These are phyloP conservation scores for Candida boidinii DNA, from an alignment of 805 yeast genomes.

Conservation along the genomic window DNA sequence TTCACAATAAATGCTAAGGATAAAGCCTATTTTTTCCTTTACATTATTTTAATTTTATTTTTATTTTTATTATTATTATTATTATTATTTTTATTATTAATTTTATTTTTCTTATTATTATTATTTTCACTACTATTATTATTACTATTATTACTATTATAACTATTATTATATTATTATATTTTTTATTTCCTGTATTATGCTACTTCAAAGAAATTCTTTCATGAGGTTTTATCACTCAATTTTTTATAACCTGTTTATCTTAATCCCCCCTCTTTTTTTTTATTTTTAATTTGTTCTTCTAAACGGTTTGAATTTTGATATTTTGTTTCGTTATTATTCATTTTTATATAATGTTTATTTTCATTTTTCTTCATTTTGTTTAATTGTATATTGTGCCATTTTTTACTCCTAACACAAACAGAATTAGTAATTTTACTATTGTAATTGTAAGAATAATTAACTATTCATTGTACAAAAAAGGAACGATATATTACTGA, in stretches of 20 bases:
- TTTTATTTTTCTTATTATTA: slow-evolving; percentile 1
- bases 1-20: no score
- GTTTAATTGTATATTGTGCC: no score
- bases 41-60: neutral
- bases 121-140: neutral
- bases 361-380: no score
- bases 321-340: neutral
- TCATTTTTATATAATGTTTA: no score
- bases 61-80: neutral
- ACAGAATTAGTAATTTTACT: no score
- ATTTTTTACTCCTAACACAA: no score
- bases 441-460: no score
- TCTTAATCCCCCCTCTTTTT: slow-evolving; percentile 1
- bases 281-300: neutral
- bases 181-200: neutral
- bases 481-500: no score
- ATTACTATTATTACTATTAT: no score
- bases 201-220: neutral
- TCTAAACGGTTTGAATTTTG: slow-evolving; percentile 1
- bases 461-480: no score
- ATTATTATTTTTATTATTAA: neutral
- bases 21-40: neutral
- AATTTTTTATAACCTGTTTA: neutral
- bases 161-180: neutral
- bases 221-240: neutral